Conservation (phyloP, 345 rosid genomes). For the Noccaea caerulescens region DNA sequence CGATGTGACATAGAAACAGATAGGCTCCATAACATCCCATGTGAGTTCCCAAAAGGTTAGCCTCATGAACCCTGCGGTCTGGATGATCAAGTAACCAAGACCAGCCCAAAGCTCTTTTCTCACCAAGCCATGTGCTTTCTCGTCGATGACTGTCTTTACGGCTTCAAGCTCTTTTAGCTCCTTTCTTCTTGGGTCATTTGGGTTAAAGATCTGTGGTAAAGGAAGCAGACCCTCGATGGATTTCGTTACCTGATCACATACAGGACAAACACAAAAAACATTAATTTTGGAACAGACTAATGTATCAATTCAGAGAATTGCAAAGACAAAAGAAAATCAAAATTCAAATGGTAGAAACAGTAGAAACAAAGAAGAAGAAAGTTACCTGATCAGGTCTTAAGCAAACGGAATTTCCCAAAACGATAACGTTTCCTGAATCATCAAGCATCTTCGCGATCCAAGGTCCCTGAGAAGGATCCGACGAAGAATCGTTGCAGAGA, state of each 20-base stretch:
- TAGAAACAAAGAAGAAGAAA: not conserved
- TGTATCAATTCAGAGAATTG: slow-evolving; percentile 8
- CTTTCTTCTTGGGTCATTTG: slow-evolving; percentile 60
- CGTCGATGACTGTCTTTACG: slow-evolving; percentile 56
- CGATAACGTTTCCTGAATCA: slow-evolving; percentile 79
- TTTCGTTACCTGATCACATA: slow-evolving; percentile 67
- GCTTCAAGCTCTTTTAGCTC: slow-evolving; percentile 71
- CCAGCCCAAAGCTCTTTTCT: slow-evolving; percentile 81
- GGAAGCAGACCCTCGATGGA: slow-evolving; percentile 74
- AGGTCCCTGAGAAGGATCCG: slow-evolving; percentile 59
- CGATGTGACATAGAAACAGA: slow-evolving; percentile 84
- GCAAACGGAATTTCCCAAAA: slow-evolving; percentile 67
- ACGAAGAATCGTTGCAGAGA: slow-evolving; percentile 58
- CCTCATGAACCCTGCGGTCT: slow-evolving; percentile 91
- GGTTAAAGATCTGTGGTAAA: slow-evolving; percentile 46
- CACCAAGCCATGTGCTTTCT: slow-evolving; percentile 57
- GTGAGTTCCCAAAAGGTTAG: slow-evolving; percentile 97
- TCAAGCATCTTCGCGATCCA: slow-evolving; percentile 68
- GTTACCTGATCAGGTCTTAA: slow-evolving; percentile 81
- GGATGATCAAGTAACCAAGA: slow-evolving; percentile 65
- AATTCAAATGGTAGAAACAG: not conserved
- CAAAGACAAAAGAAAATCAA: not conserved
- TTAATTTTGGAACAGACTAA: slow-evolving; percentile 22
- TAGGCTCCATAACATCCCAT: slow-evolving; percentile 99
- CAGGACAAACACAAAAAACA: slow-evolving; percentile 2